phyloP scores from a whole-genome alignment of 495 filamentous ascomycete genomes.

The Lentithecium fluviatile region DNA sequence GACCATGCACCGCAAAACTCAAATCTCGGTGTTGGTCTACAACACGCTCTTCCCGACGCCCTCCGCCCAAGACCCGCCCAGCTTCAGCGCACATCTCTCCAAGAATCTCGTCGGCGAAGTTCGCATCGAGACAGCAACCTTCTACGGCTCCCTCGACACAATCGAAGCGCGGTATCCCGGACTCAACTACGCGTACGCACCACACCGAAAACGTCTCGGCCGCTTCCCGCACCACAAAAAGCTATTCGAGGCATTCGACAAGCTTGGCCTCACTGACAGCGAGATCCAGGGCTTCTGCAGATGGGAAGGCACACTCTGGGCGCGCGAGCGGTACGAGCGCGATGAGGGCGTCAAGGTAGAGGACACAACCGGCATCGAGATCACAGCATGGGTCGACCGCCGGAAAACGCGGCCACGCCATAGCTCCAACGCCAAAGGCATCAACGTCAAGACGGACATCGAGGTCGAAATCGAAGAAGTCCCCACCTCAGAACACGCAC shows the following conservation, averaged over 20 bases:
- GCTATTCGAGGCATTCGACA: conserved; percentile 81
- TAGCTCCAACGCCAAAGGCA: conserved; percentile 17
- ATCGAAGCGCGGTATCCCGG: conserved; percentile 89
- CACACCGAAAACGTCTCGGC: conserved; percentile 79
- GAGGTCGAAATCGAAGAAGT: conserved; percentile 35
- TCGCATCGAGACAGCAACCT: conserved; percentile 76
- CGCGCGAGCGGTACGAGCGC: conserved; percentile 77
- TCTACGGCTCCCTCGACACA: conserved; percentile 81
- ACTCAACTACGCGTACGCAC: conserved; percentile 76
- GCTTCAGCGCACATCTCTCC: conserved; percentile 59
- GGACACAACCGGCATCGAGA: conserved; percentile 75
- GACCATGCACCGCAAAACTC: conserved; percentile 60
- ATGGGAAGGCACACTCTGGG: conserved; percentile 93
- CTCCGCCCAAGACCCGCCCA: conserved; percentile 54
- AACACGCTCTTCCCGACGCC: conserved; percentile 57
- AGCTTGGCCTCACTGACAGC: conserved; percentile 66
- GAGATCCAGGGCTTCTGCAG: conserved; percentile 80
- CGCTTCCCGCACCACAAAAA: conserved; percentile 78
- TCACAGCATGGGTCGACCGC: conserved; percentile 55
- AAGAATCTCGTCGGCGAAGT: conserved; percentile 84
- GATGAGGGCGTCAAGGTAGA: conserved; percentile 70
- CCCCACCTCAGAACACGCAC: background rate
- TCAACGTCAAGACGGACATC: conserved; percentile 38
- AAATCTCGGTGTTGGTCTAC: conserved; percentile 57
- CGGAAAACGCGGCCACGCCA: conserved; percentile 6